Base-by-base conservation (phyloP, 2,329 filamentous ascomycete genomes). In the Byssoonygena ceratinophila region DNA sequence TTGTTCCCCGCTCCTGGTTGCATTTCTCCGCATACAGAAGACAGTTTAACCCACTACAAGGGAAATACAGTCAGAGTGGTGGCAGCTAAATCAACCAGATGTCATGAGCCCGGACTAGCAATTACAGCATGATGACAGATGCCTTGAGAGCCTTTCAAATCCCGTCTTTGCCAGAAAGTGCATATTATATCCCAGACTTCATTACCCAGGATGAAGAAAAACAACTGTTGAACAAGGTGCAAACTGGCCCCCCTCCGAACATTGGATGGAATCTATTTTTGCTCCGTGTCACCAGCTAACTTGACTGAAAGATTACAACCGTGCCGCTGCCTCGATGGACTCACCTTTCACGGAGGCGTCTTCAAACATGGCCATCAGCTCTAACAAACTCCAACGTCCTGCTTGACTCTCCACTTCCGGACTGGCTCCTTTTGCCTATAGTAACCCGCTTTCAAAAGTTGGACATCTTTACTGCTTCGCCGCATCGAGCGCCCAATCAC, bases 341-440 rank as follows among this genome's bases (percentile, higher is more conserved):
- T 57, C 78, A 84, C 46, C 83, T 98, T 52, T 81, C 84, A n/a
- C 87, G 89, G 67, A 85, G 92, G 52, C 84, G 91, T 39, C 80
- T 98, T 0, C 90, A 97, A 74, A 87, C 87, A 0, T 88, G 90
- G 77, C 92, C 91, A 1, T 92, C 87, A 1, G 80, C 87, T 53
- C 79, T 97, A 8, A 84, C 87, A 32, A 79, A 82, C 51, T 78
- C 68, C 7, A 80, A 95, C 66, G 84, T 80, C 14, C 78, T 98
- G 1, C 75, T 97, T 22, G 81, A 83, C 49, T 76, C 83, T 2
- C 66, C 71, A 4, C 74, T 97, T 5, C 90, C 91, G 12, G 46
- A 71, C 4, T 97, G 87, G 82, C 81, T 97, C 4, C 70, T 76
- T 32, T 72, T 78, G 0, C 87, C 88, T 2, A 73, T 94, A 44